A percentile compares a stretch with the other conserved stretches of the same genome.
These are phyloP conservation scores for Penicillium sp. DNA, from an alignment of 2,329 filamentous ascomycete species.

Conservation along the genomic window DNA sequence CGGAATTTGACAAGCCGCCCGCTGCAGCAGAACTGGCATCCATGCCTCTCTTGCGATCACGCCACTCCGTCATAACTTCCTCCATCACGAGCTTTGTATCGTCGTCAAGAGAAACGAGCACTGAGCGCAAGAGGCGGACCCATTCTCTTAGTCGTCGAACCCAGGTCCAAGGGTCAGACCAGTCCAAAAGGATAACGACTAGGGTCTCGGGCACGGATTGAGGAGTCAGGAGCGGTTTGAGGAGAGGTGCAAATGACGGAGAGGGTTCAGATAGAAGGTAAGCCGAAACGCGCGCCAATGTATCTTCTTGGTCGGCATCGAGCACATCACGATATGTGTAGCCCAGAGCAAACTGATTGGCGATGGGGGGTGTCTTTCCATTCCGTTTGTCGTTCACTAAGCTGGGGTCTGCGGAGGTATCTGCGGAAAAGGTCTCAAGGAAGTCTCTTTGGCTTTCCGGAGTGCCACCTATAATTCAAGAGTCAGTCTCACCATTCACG, in stretches of 20 bases:
- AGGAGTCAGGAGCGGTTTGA: conserved; percentile 82
- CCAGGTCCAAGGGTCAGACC: conserved; percentile 93
- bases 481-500: conserved; percentile 17
- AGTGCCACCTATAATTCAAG: conserved; percentile 67
- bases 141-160: conserved; percentile 85
- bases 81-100: conserved; percentile 84
- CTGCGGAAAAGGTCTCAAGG: conserved; percentile 62
- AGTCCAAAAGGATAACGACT: conserved; percentile 90
- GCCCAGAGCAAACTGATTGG: conserved; percentile 88
- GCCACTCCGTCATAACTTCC: conserved; percentile 80
- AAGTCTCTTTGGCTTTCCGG: conserved; percentile 85
- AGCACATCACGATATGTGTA: conserved; percentile 96
- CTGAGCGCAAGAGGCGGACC: conserved; percentile 80
- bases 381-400: conserved; percentile 52
- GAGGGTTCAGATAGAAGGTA: conserved; percentile 88
- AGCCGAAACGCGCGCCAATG: conserved; percentile 83
- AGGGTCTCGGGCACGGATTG: conserved; percentile 84
- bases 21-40: conserved; percentile 62
- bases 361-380: conserved; percentile 72
- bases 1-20: conserved; percentile 59
- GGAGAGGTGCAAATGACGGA: conserved; percentile 77
- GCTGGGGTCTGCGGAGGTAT: conserved; percentile 44
- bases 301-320: conserved; percentile 95
- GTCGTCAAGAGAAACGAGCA: conserved; percentile 72
- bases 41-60: conserved; percentile 70